Evolutionary conservation across 306 rosid genomes (phyloP), one percentile per base, ranked within the genome.

Genomic region (Citrullus colocynthis): DNA sequence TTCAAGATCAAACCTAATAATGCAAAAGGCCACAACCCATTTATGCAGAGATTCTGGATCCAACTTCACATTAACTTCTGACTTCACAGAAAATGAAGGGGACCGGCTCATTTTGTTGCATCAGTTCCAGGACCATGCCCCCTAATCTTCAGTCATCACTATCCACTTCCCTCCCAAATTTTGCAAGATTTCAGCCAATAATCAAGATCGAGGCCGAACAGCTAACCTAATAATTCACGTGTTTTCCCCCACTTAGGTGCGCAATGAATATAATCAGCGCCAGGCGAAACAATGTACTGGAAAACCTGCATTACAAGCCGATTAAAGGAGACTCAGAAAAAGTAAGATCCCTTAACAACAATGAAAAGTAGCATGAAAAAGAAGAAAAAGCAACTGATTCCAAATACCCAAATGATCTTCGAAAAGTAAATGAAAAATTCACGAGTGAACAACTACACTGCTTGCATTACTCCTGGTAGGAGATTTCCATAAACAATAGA

Each of bases 21-120:
- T 85, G 80, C 97, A 93, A 80, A 93, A 90, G 55, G 98, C 96
- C 82, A 89, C 82, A 78, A 87, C 85, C 98, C 97, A 91, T 82
- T 78, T 82, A 76, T 75, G 87, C 58, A 93, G 83, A 61, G 92
- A 86, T 77, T 87, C 90, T 70, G 90, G 92, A 78, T 89, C 91
- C 80, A 91, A 89, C 85, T 83, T 86, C 28, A 87, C 89, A 84
- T 88, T 87, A 70, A 80, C 81, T 84, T 93, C 97, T 5, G 96
- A 83, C 85, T 79, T 91, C 85, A 86, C 83, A 80, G 89, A 84
- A 83, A 93, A 86, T 11, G 97, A 86, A 79, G 90, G 88, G 81
- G 92, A 93, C 72, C 96, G 84, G 80, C 97, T 93, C 98, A 93
- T 93, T 74, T 89, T 88, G 65, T 69, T 72, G 71, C 65, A 81